These are phyloP conservation scores for Mucuna pruriens DNA, from an alignment of 306 rosid species.

Conservation along the genomic window DNA sequence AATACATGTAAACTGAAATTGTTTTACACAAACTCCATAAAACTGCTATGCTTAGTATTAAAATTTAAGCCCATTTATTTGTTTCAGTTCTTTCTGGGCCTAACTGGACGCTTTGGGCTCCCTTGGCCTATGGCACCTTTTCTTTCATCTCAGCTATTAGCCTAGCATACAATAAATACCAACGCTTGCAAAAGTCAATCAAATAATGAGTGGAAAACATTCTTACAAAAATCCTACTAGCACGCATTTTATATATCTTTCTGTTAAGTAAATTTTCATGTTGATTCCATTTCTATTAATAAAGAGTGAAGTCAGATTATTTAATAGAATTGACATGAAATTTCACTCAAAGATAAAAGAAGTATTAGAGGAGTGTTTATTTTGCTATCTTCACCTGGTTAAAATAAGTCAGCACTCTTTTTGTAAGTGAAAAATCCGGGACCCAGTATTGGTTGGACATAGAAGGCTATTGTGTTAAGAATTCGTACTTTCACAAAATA, in stretches of 20 bases:
- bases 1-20: not conserved
- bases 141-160: too few species aligned
- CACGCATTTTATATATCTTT: too few species aligned
- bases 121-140: not conserved
- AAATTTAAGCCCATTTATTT: not conserved
- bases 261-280: too few species aligned
- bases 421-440: not conserved
- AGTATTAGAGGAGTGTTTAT: not conserved
- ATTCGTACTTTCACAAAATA: too few species aligned
- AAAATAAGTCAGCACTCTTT: too few species aligned
- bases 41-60: not conserved
- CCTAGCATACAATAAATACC: too few species aligned
- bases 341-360: not conserved
- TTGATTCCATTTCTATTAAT: not conserved
- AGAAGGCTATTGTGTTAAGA: too few species aligned
- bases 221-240: too few species aligned
- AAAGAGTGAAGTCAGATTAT: not conserved
- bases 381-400: not conserved
- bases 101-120: not conserved
- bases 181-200: too few species aligned
- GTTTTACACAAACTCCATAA: not conserved
- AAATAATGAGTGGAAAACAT: too few species aligned
- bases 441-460: not conserved
- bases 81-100: not conserved
- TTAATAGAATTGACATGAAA: not conserved